phyloP scores from a whole-genome alignment of 169 alveolate species.

The Eimeria maxima region DNA sequence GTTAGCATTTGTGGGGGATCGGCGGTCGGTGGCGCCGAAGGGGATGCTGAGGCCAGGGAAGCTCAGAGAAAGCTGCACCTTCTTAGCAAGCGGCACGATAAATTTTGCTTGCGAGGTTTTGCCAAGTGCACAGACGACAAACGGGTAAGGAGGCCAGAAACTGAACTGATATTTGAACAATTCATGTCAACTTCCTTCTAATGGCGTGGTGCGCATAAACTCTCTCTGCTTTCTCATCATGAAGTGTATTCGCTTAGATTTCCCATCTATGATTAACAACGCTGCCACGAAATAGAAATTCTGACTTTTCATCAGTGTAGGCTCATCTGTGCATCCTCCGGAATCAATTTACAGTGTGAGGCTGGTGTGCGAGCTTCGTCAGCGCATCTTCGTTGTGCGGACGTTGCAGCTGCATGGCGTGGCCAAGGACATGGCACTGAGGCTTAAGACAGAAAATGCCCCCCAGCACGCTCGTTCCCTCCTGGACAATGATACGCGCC shows the following conservation, averaged over 20 bases:
- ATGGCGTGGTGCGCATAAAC: background rate
- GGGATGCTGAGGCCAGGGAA: constrained; percentile 65
- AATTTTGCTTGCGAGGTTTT: constrained; percentile 73
- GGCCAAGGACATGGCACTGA: constrained; percentile 62
- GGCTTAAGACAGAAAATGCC: constrained; percentile 57
- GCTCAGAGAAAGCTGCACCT: constrained; percentile 67
- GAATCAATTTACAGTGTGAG: background rate
- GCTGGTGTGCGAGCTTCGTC: background rate
- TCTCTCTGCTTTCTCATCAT: background rate
- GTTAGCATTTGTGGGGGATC: constrained; percentile 78
- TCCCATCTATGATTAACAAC: background rate
- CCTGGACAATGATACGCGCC: constrained; percentile 61
- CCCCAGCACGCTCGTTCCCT: constrained; percentile 75
- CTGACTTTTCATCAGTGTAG: background rate
- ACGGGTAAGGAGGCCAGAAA: constrained; percentile 39
- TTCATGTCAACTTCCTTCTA: background rate
- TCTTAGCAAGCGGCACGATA: constrained; percentile 69
- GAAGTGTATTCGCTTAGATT: background rate
- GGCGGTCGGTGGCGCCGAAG: constrained; percentile 55
- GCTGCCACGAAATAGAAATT: background rate
- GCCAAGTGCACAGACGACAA: constrained; percentile 74
- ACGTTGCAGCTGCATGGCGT: constrained; percentile 64
- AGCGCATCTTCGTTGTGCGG: background rate
- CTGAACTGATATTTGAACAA: background rate
- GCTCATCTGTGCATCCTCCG: background rate